Evolutionary conservation across 2,329 filamentous ascomycete genomes (phyloP).

Genomic region (Penicillium sp.): DNA sequence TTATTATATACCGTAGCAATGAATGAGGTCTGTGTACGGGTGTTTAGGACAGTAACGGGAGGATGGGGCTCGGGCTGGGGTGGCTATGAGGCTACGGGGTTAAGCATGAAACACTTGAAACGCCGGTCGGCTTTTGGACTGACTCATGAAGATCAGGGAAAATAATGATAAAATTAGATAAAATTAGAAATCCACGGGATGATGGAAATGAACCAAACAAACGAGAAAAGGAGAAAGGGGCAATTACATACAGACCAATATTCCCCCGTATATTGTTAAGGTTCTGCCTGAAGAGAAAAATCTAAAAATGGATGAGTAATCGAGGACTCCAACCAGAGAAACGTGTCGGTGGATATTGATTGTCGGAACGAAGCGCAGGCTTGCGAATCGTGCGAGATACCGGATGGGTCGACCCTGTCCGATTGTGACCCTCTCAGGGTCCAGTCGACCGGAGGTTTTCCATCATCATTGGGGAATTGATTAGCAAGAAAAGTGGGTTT

Average conservation of each 20-base stretch:
- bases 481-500: background rate
- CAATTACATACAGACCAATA: background rate
- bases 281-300: too few relatives aligned
- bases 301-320: background rate
- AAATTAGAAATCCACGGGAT: background rate
- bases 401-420: conserved; percentile 3
- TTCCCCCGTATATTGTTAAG: background rate
- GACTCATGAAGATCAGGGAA: background rate
- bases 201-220: background rate
- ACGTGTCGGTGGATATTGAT: conserved; percentile 2
- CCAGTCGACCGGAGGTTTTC: conserved; percentile 9
- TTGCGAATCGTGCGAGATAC: conserved; percentile 12
- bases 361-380: conserved; percentile 14
- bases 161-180: background rate
- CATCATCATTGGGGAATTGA: conserved; percentile 5
- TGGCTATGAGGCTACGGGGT: background rate
- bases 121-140: background rate
- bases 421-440: conserved; percentile 10
- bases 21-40: background rate
- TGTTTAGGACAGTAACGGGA: background rate
- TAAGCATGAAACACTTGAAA: conserved; percentile 3
- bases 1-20: background rate
- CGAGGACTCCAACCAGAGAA: background rate
- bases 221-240: background rate
- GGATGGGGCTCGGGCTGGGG: background rate